These are phyloP conservation scores for Chrysoporthe austroafricana DNA, from an alignment of 2,329 filamentous ascomycete genomes.

Conservation along the genomic window DNA sequence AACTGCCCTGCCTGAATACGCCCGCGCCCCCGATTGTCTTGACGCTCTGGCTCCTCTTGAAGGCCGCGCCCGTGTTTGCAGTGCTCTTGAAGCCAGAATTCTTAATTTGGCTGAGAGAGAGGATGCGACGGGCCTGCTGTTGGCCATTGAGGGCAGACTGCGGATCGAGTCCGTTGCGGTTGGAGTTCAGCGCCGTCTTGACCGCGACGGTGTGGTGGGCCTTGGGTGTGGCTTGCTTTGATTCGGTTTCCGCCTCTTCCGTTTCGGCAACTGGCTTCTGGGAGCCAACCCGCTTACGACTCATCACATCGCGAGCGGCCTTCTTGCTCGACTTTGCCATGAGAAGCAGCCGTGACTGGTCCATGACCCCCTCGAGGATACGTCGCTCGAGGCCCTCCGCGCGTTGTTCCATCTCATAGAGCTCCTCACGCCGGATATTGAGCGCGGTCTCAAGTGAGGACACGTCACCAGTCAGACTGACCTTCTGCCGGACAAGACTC, in stretches of 20 bases:
- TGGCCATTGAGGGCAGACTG: slow-evolving; percentile 37
- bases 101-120: slow-evolving; percentile 88
- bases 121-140: slow-evolving; percentile 72
- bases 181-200: slow-evolving; percentile 58
- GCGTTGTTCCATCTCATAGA: slow-evolving; percentile 86
- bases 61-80: slow-evolving; percentile 56
- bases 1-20: slow-evolving; percentile 68
- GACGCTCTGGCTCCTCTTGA: slow-evolving; percentile 80
- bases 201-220: slow-evolving; percentile 42
- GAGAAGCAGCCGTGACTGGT: slow-evolving; percentile 90
- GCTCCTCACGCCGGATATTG: slow-evolving; percentile 84
- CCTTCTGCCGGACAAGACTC: slow-evolving; percentile 75
- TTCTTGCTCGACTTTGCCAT: slow-evolving; percentile 66
- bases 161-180: slow-evolving; percentile 53
- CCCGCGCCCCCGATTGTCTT: slow-evolving; percentile 59
- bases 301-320: slow-evolving; percentile 57
- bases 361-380: slow-evolving; percentile 93
- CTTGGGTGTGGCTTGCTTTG: slow-evolving; percentile 33
- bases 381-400: slow-evolving; percentile 89
- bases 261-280: slow-evolving; percentile 39
- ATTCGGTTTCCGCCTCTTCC: slow-evolving; percentile 31
- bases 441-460: slow-evolving; percentile 90
- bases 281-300: slow-evolving; percentile 57
- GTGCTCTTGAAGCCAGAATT: slow-evolving; percentile 48
- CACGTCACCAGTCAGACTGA: slow-evolving; percentile 80